These are phyloP conservation scores for Apiotrichum montevideense DNA, from an alignment of 1,284 basidiomycete genomes.

Conservation along the genomic window DNA sequence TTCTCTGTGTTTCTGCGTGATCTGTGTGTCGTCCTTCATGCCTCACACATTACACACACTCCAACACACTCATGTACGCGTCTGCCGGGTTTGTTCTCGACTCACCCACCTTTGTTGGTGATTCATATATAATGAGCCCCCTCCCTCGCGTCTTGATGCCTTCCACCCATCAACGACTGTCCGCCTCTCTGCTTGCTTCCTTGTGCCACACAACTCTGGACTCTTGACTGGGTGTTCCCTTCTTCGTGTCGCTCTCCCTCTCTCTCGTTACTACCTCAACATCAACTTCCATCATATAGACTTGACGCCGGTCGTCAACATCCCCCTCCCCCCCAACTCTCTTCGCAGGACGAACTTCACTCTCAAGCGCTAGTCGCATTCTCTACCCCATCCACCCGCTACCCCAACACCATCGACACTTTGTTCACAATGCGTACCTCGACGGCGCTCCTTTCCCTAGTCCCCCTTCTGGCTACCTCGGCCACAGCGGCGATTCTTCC, in stretches of 20 bases:
- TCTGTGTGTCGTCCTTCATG: too few relatives aligned
- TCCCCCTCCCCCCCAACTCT: neutral
- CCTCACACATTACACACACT: too few relatives aligned
- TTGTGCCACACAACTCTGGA: too few relatives aligned
- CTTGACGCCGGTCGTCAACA: slow-evolving; percentile 4
- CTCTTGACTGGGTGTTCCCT: too few relatives aligned
- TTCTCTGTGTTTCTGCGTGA: too few relatives aligned
- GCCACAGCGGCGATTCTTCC: slow-evolving; percentile 1
- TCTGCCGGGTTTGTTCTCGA: too few relatives aligned
- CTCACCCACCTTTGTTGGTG: too few relatives aligned
- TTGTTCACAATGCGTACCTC: slow-evolving; percentile 4
- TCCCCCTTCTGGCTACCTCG: slow-evolving; percentile 3
- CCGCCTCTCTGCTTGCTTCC: too few relatives aligned
- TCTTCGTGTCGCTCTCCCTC: neutral
- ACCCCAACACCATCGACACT: neutral
- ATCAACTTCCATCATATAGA: neutral
- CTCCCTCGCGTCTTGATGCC: too few relatives aligned
- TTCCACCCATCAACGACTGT: too few relatives aligned
- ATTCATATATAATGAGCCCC: too few relatives aligned
- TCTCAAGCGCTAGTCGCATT: neutral
- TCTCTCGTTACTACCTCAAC: neutral
- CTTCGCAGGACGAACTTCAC: neutral
- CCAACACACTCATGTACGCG: too few relatives aligned
- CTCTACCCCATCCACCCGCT: neutral
- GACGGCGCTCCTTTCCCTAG: slow-evolving; percentile 1